Conservation (phyloP, 1,284 basidiomycete genomes). For the Ustilago bromivora region DNA sequence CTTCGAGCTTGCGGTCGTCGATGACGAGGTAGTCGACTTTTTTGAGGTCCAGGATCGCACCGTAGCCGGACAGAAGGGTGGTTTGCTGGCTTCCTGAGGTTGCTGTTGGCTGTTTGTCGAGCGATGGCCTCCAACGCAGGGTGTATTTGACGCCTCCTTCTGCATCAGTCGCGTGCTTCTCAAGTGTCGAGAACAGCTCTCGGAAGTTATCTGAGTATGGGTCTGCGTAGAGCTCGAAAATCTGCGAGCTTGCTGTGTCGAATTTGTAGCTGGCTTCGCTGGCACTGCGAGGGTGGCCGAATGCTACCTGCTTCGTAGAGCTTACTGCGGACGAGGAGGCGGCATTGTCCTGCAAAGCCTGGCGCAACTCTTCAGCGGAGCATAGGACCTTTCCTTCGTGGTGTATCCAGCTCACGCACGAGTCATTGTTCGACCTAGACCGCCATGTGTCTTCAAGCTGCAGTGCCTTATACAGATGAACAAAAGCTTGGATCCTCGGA, state of each 20-base stretch:
- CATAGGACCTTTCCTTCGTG: slow-evolving; percentile 50
- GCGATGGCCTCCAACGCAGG: slow-evolving; percentile 66
- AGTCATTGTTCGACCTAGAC: slow-evolving; percentile 70
- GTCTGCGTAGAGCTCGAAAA: slow-evolving; percentile 60
- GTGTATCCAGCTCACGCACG: slow-evolving; percentile 60
- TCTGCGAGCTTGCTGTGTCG: background rate
- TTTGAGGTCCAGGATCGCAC: slow-evolving; percentile 91
- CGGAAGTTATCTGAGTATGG: slow-evolving; percentile 57
- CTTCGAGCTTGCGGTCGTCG: slow-evolving; percentile 64
- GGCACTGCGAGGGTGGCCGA: slow-evolving; percentile 48
- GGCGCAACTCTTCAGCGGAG: slow-evolving; percentile 36
- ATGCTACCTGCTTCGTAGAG: slow-evolving; percentile 44
- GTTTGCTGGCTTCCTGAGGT: slow-evolving; percentile 1
- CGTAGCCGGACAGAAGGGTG: slow-evolving; percentile 81
- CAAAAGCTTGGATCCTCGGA: slow-evolving; percentile 59
- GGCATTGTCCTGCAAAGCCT: slow-evolving; percentile 18
- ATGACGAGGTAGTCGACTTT: slow-evolving; percentile 96
- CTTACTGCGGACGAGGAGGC: background rate
- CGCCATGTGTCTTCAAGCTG: slow-evolving; percentile 24
- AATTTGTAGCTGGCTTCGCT: background rate
- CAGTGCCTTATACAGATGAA: slow-evolving; percentile 56
- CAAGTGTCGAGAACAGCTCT: slow-evolving; percentile 51
- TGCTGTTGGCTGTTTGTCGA: background rate
- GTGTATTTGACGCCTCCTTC: slow-evolving; percentile 47
- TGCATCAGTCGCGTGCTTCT: slow-evolving; percentile 21